phyloP scores from a whole-genome alignment of 768 basidiomycete species.

The Omphalotus guepiniiformis region DNA sequence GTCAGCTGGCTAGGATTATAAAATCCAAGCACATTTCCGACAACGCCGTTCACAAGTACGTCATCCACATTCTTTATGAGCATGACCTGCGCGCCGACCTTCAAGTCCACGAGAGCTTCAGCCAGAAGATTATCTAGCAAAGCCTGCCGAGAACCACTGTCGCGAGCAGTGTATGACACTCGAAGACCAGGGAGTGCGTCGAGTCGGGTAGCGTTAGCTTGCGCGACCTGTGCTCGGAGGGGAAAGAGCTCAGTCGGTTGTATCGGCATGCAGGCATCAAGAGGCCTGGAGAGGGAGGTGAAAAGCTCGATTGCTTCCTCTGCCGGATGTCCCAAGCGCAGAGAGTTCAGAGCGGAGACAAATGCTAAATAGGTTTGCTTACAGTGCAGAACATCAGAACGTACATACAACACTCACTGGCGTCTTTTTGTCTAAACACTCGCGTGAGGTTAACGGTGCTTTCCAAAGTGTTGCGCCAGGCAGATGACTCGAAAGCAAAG shows the following conservation, averaged over 20 bases:
- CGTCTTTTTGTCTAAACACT: constrained; percentile 75
- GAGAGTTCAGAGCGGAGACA: constrained; percentile 70
- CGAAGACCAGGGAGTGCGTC: constrained; percentile 37
- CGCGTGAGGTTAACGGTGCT: constrained; percentile 62
- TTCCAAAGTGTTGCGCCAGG: constrained; percentile 57
- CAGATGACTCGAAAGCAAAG: constrained; percentile 70
- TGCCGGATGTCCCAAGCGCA: constrained; percentile 50
- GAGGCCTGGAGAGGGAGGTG: constrained; percentile 13
- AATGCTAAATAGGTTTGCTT: constrained; percentile 40
- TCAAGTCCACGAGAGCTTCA: constrained; percentile 49
- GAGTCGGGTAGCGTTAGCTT: constrained; percentile 56
- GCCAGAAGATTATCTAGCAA: constrained; percentile 63
- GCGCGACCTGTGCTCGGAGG: constrained; percentile 63
- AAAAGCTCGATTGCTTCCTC: constrained; percentile 22
- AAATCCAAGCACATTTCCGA: constrained; percentile 71
- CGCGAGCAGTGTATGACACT: constrained; percentile 45
- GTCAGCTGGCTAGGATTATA: constrained; percentile 14
- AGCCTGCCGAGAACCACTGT: constrained; percentile 45
- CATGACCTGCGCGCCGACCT: constrained; percentile 53
- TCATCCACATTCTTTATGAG: constrained; percentile 77
- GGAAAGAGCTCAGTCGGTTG: constrained; percentile 58
- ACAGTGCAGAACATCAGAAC: background rate
- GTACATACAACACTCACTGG: constrained; percentile 34
- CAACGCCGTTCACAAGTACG: constrained; percentile 71
- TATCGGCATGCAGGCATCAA: constrained; percentile 25